phyloP scores from a whole-genome alignment of 2,329 filamentous ascomycete genomes.

The Sporothrix schenckii region DNA sequence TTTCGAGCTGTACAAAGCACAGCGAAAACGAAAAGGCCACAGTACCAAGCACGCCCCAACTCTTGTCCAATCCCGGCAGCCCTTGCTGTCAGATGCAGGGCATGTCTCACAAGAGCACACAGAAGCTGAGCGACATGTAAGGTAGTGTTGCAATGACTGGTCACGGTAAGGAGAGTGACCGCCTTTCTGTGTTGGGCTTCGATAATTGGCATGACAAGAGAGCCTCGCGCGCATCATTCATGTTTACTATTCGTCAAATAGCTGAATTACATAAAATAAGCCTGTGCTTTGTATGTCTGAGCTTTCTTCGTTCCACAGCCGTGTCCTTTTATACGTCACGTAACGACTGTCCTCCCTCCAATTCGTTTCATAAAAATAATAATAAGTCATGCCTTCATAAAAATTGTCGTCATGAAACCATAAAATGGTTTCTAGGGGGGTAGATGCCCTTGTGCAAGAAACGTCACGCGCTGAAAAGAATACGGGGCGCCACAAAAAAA shows the following conservation, averaged over 20 bases:
- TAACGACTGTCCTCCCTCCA: neutral
- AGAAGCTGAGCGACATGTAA: neutral
- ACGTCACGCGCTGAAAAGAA: neutral
- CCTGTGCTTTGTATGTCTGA: neutral
- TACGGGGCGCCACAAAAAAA: neutral
- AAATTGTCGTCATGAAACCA: slow-evolving; percentile 26
- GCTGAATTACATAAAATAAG: neutral
- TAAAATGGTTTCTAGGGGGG: neutral
- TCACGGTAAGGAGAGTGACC: neutral
- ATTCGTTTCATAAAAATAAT: slow-evolving; percentile 16
- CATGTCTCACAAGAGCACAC: neutral
- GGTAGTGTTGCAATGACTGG: neutral
- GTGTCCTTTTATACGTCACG: neutral
- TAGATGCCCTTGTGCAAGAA: neutral
- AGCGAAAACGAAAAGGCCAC: neutral
- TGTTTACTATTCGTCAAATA: slow-evolving; percentile 6
- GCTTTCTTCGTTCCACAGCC: neutral
- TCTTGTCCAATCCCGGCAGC: neutral
- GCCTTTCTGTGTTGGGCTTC: too few species aligned
- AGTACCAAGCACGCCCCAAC: neutral
- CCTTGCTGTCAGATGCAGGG: neutral
- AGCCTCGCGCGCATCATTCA: neutral
- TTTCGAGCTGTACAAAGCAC: neutral
- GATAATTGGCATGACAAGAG: neutral
- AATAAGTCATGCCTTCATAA: slow-evolving; percentile 19